Percentiles rank a stretch among this genome's conserved stretches.
Conservation (phyloP, 306 rosid genomes). For the Sechiopsis laciniata region DNA sequence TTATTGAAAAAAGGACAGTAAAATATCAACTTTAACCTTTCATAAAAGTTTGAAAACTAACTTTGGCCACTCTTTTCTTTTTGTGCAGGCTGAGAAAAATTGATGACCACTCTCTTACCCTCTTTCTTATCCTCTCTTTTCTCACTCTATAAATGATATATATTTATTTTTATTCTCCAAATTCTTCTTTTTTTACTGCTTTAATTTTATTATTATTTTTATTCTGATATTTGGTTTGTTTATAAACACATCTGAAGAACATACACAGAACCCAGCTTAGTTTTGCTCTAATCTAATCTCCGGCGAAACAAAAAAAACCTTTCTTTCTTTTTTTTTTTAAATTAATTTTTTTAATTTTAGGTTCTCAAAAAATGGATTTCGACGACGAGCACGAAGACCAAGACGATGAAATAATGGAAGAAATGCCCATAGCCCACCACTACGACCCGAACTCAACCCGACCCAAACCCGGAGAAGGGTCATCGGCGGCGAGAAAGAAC, state of each 20-base stretch:
- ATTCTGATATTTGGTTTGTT: background rate
- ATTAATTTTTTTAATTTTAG: background rate
- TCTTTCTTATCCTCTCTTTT: slow-evolving; percentile 43
- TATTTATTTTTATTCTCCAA: slow-evolving; percentile 20
- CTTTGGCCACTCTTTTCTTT: slow-evolving; percentile 19
- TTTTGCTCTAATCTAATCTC: slow-evolving; percentile 18
- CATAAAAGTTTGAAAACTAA: too few relatives aligned
- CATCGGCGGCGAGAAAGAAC: slow-evolving; percentile 24
- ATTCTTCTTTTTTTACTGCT: background rate
- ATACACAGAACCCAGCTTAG: background rate
- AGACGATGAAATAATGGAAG: slow-evolving; percentile 47
- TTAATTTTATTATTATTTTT: background rate
- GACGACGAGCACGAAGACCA: slow-evolving; percentile 57
- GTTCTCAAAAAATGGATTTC: slow-evolving; percentile 45
- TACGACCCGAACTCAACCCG: slow-evolving; percentile 29
- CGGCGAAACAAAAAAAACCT: background rate
- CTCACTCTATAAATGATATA: background rate
- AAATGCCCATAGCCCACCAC: slow-evolving; percentile 31
- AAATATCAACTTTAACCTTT: too few relatives aligned
- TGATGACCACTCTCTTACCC: slow-evolving; percentile 62
- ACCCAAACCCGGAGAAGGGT: slow-evolving; percentile 29
- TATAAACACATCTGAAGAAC: background rate
- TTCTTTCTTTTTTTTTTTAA: background rate
- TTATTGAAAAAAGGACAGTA: too few relatives aligned
- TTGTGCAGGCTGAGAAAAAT: slow-evolving; percentile 33